Conservation (phyloP, 2,329 filamentous ascomycete species). For the Penicillium sp. region DNA sequence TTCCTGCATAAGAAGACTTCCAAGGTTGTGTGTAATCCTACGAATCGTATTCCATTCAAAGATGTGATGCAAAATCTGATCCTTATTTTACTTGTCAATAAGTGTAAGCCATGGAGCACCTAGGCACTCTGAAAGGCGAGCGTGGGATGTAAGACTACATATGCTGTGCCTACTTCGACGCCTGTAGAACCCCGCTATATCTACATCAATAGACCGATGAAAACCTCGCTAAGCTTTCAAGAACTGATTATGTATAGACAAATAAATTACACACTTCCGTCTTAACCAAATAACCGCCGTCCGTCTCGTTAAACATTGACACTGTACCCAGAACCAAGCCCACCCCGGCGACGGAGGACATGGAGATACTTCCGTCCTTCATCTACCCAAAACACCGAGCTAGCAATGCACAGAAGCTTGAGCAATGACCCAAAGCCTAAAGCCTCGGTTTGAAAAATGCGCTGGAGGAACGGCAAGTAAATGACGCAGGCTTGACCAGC, state of each 20-base stretch:
- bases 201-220: too few relatives aligned
- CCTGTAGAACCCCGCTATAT: too few relatives aligned
- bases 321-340: slow-evolving; percentile 38
- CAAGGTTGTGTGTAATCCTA: too few relatives aligned
- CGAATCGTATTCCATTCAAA: too few relatives aligned
- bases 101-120: too few relatives aligned
- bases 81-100: too few relatives aligned
- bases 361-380: slow-evolving; percentile 71
- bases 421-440: slow-evolving; percentile 68
- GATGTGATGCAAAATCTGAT: too few relatives aligned
- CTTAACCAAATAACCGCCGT: slow-evolving; percentile 7
- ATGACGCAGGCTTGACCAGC: slow-evolving; percentile 85
- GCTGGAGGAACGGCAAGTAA: slow-evolving; percentile 88
- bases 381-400: slow-evolving; percentile 91
- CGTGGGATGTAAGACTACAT: too few relatives aligned
- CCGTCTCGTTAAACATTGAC: slow-evolving; percentile 32
- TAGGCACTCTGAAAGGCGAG: too few relatives aligned
- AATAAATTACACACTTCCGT: slow-evolving; percentile 11
- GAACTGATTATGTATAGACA: slow-evolving; percentile 20
- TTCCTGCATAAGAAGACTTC: too few relatives aligned
- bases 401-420: slow-evolving; percentile 67
- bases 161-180: too few relatives aligned
- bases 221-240: too few relatives aligned
- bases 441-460: slow-evolving; percentile 92
- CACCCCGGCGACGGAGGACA: slow-evolving; percentile 27